These are phyloP conservation scores for Spinacia oleracea DNA, from an alignment of 179 eudicot genomes.

Conservation along the genomic window DNA sequence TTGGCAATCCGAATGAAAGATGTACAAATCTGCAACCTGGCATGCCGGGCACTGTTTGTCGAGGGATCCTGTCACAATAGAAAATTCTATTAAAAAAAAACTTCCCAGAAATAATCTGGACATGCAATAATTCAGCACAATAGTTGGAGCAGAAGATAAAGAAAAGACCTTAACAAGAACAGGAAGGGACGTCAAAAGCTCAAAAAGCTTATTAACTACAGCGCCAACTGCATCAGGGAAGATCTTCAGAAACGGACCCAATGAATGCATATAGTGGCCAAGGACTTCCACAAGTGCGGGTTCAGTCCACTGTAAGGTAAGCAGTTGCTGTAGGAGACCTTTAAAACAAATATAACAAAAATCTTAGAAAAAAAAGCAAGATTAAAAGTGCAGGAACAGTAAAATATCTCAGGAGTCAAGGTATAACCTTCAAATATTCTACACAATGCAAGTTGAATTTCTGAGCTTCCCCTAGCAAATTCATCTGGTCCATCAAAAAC, in stretches of 20 bases:
- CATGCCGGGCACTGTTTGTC: slow-evolving; percentile 82
- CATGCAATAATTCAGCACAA: slow-evolving; percentile 2
- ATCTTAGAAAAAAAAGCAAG: slow-evolving; percentile 33
- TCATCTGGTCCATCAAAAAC: slow-evolving; percentile 84
- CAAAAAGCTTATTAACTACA: slow-evolving; percentile 89
- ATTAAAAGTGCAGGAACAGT: slow-evolving; percentile 12
- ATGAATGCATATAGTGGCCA: slow-evolving; percentile 82
- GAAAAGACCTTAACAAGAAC: slow-evolving; percentile 58
- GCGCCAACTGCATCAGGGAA: slow-evolving; percentile 81
- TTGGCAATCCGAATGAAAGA: slow-evolving; percentile 96
- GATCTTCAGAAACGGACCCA: slow-evolving; percentile 86
- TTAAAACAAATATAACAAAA: slow-evolving; percentile 31
- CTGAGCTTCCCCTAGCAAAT: slow-evolving; percentile 44
- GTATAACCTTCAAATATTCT: slow-evolving; percentile 77
- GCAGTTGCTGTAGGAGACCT: slow-evolving; percentile 90
- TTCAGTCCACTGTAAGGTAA: slow-evolving; percentile 87
- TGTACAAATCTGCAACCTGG: slow-evolving; percentile 95
- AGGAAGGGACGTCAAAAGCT: slow-evolving; percentile 80
- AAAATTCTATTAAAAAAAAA: slow-evolving; percentile 6
- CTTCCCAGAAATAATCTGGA: not conserved
- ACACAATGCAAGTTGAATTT: slow-evolving; percentile 56
- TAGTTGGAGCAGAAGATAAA: slow-evolving; percentile 1
- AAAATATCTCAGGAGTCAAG: slow-evolving; percentile 4
- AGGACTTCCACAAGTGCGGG: slow-evolving; percentile 80
- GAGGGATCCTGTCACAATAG: slow-evolving; percentile 76